A percentile compares a stretch with the other conserved stretches of the same genome.
Conservation (phyloP, 495 filamentous ascomycete species). For the Bombardia bombarda region DNA sequence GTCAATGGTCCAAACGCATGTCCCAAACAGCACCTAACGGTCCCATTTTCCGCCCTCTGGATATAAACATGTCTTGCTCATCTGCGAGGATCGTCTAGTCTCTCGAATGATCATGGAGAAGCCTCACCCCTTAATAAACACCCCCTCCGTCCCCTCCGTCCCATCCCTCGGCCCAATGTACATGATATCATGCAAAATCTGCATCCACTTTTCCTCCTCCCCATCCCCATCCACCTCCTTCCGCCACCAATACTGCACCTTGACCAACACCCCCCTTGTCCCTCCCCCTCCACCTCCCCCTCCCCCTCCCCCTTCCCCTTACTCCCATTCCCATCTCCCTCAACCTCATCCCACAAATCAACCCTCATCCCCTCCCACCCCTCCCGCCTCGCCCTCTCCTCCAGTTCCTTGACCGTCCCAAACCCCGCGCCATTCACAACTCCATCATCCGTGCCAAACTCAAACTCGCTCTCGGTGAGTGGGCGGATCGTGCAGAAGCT, state of each 20-base stretch:
- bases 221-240: no score
- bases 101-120: no score
- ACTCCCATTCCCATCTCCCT: not conserved
- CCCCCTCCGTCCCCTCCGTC: slow-evolving; percentile 11
- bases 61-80: no score
- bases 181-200: slow-evolving; percentile 18
- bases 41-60: no score
- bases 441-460: slow-evolving; percentile 12
- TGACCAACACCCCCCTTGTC: slow-evolving; percentile 5
- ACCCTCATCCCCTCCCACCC: slow-evolving; percentile 17
- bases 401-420: no score
- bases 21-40: no score
- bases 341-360: slow-evolving; percentile 11
- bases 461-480: slow-evolving; percentile 6
- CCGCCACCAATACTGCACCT: slow-evolving; percentile 20
- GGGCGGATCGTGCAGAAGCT: slow-evolving; percentile 13
- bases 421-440: no score
- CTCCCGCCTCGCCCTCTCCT: slow-evolving; percentile 4
- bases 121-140: no score
- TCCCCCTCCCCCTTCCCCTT: slow-evolving; percentile 8
- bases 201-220: slow-evolving; percentile 10
- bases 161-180: slow-evolving; percentile 15
- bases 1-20: no score
- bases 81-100: no score
- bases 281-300: slow-evolving; percentile 14